Base-by-base conservation (phyloP, 2,329 filamentous ascomycete genomes). In the Ascosphaera acerosa region DNA sequence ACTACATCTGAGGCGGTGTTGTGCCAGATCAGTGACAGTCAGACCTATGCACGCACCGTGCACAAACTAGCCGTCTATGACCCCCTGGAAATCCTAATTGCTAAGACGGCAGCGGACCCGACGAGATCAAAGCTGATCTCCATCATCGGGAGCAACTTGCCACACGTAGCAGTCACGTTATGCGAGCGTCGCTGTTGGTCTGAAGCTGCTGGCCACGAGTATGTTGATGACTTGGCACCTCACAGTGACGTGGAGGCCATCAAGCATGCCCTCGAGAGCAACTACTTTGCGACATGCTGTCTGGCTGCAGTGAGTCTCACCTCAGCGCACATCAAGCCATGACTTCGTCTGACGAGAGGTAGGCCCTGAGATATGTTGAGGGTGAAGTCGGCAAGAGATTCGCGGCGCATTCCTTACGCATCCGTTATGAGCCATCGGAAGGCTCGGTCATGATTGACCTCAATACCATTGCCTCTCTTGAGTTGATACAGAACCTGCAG, bases 401-500 rank as follows among this genome's bases (percentile, higher is more conserved):
- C 45, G 61, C 69, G 3, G 59, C 63, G n/a, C 73, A 87, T 45
- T 82, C 82, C 14, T 62, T 94, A 18, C 69, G 80, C 3, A 74
- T 94, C 44, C 73, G 70, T 38, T 92, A 90, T 41, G 73, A 84
- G 42, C 75, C 81, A 1, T 81, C 80, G 0, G 77, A 90, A 45
- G 76, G 84, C 15, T 77, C 80, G 1, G 91, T 94, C 82, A 78
- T 90, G 66, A 89, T 94, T 41, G 84, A 92, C 43, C 62, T 87
- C 2, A 74, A 78, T 1, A 90, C 82, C 0, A 78, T 92, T 17
- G 64, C 72, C 22, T 80, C 80, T 0, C 58, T 97, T 3, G 87
- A 97, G 47, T 61, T 97, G 4, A 75, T 94, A 16, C 80, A 91
- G 42, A 97, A 92, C 40, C 46, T 82, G 0, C 70, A 76, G 9